Evolutionary conservation across 306 rosid genomes (phyloP).

Genomic region (Mucuna pruriens): DNA sequence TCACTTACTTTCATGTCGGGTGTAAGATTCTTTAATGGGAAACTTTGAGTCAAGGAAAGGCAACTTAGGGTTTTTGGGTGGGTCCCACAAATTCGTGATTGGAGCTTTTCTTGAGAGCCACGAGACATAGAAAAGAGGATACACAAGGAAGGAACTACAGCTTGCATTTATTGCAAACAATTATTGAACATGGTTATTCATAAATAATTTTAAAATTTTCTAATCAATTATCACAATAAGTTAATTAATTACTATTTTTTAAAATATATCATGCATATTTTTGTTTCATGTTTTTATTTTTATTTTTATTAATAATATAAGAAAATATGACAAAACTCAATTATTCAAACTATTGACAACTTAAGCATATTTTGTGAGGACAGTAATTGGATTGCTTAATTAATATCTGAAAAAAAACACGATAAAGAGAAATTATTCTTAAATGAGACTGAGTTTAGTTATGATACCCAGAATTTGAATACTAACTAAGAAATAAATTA

Average conservation of each 20-base stretch:
- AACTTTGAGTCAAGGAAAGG: background rate
- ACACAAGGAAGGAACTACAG: background rate
- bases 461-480: too few relatives aligned
- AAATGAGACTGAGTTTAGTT: too few relatives aligned
- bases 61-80: background rate
- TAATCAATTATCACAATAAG: background rate
- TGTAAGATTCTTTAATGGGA: background rate
- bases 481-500: too few relatives aligned
- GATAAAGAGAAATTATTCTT: too few relatives aligned
- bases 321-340: background rate
- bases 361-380: background rate
- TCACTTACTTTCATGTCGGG: slow-evolving; percentile 7
- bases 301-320: too few relatives aligned
- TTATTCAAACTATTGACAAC: background rate
- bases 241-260: background rate
- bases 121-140: background rate
- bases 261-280: background rate
- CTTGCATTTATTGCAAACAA: background rate
- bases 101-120: background rate
- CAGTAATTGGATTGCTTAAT: background rate
- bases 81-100: slow-evolving; percentile 8
- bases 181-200: background rate
- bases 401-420: too few relatives aligned
- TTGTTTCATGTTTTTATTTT: too few relatives aligned
- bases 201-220: background rate